phyloP scores from a whole-genome alignment of 768 basidiomycete species.

The Rhizopogon vesiculosus region DNA sequence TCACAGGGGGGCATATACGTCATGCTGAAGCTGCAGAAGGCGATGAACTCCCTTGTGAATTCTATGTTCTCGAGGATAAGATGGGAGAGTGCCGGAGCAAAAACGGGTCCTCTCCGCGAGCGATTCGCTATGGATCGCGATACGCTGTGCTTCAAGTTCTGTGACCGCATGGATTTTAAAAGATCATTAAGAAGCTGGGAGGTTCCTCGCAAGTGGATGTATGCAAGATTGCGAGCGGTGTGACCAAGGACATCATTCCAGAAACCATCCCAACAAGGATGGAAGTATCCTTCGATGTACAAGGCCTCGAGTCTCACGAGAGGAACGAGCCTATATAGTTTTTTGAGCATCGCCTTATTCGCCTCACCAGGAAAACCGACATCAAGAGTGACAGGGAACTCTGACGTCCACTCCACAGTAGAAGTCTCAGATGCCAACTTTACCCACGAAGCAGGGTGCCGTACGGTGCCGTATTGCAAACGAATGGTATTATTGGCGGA shows the following conservation, averaged over 20 bases:
- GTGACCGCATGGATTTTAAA: background rate
- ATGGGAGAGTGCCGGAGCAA: background rate
- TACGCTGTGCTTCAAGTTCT: background rate
- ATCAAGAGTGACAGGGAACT: background rate
- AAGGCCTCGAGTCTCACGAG: background rate
- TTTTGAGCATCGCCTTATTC: background rate
- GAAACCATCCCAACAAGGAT: background rate
- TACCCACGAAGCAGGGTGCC: background rate
- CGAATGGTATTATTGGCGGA: background rate
- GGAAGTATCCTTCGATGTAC: background rate
- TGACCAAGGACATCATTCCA: background rate
- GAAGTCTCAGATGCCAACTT: background rate
- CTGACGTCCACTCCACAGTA: background rate
- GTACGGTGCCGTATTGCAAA: background rate
- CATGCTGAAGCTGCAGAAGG: background rate
- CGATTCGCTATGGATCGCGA: background rate
- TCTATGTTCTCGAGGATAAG: background rate
- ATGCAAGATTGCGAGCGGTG: background rate
- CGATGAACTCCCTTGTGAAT: background rate
- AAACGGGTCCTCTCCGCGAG: background rate
- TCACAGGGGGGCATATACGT: background rate
- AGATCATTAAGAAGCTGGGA: background rate
- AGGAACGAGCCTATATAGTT: background rate
- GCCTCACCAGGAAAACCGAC: background rate
- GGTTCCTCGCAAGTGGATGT: background rate